A percentile compares a stretch with the other conserved stretches of the same genome.
These are phyloP conservation scores for Cyberlindnera nakhonratchasimensis DNA, from an alignment of 805 yeast species.

Conservation along the genomic window DNA sequence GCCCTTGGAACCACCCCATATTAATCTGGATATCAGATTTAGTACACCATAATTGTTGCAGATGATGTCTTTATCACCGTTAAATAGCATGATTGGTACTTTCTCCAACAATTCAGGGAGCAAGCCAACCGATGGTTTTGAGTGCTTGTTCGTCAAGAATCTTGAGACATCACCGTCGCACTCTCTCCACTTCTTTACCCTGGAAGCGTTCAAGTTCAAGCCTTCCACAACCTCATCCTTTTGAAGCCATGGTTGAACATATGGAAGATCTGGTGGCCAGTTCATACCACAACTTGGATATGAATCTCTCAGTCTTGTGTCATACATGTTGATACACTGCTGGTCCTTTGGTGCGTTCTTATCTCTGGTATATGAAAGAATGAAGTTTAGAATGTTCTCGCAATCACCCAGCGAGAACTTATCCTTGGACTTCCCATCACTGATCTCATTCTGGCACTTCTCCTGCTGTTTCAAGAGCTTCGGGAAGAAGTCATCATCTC, in stretches of 20 bases:
- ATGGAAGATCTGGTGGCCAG: conserved; percentile 75
- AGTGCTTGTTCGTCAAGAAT: conserved; percentile 46
- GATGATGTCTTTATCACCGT: conserved; percentile 85
- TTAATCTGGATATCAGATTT: conserved; percentile 54
- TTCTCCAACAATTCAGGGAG: conserved; percentile 62
- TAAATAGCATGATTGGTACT: conserved; percentile 66
- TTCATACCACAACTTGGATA: conserved; percentile 87
- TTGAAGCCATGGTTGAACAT: conserved; percentile 52
- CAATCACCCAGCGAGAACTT: conserved; percentile 39
- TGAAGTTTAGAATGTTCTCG: conserved; percentile 37
- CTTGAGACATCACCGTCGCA: conserved; percentile 62
- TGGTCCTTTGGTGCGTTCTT: conserved; percentile 34
- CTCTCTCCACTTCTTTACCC: conserved; percentile 63
- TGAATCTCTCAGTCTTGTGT: conserved; percentile 62
- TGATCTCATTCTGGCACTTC: conserved; percentile 54
- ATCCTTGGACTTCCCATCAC: conserved; percentile 23
- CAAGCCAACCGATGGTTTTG: conserved; percentile 59
- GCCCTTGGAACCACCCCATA: conserved; percentile 56
- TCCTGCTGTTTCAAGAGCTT: conserved; percentile 49
- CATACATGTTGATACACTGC: conserved; percentile 81
- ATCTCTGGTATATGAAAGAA: conserved; percentile 30
- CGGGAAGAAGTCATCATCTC: conserved; percentile 37
- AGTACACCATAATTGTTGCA: conserved; percentile 82
- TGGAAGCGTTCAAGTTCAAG: conserved; percentile 45
- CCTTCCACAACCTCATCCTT: conserved; percentile 44